Evolutionary conservation across 352 stramenopile species (phyloP).

Genomic region (Thraustotheca clavata): DNA sequence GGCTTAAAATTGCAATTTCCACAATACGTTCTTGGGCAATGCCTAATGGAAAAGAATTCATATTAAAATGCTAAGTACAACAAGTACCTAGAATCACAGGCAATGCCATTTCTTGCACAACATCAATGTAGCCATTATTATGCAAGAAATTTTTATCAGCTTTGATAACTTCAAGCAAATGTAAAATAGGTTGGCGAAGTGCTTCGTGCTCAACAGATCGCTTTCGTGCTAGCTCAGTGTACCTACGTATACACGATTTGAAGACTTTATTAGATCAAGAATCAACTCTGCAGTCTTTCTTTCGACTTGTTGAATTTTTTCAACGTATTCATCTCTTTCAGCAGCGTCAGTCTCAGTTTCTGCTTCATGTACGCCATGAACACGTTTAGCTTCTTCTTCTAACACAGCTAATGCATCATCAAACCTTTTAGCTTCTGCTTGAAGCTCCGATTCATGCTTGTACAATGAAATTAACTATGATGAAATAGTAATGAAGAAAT

Average conservation of each 20-base stretch:
- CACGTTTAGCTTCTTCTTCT: slow-evolving; percentile 34
- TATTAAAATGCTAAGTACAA: background rate
- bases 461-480: slow-evolving; percentile 51
- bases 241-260: background rate
- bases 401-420: slow-evolving; percentile 24
- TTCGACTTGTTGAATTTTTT: background rate
- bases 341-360: slow-evolving; percentile 28
- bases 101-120: slow-evolving; percentile 14
- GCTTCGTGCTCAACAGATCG: background rate
- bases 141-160: slow-evolving; percentile 17
- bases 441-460: slow-evolving; percentile 35
- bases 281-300: slow-evolving; percentile 9
- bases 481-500: background rate
- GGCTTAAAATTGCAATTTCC: slow-evolving; percentile 3
- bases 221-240: background rate
- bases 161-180: slow-evolving; percentile 17
- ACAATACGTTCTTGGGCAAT: slow-evolving; percentile 22
- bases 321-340: slow-evolving; percentile 28
- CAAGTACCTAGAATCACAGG: slow-evolving; percentile 6
- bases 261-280: background rate
- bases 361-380: slow-evolving; percentile 31
- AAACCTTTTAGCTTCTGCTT: slow-evolving; percentile 33
- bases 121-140: background rate
- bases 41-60: background rate
- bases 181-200: slow-evolving; percentile 8